Percentiles rank a stretch among this genome's conserved stretches.
These are phyloP conservation scores for Colletotrichum cereale DNA, from an alignment of 2,329 filamentous ascomycete species.

Conservation along the genomic window DNA sequence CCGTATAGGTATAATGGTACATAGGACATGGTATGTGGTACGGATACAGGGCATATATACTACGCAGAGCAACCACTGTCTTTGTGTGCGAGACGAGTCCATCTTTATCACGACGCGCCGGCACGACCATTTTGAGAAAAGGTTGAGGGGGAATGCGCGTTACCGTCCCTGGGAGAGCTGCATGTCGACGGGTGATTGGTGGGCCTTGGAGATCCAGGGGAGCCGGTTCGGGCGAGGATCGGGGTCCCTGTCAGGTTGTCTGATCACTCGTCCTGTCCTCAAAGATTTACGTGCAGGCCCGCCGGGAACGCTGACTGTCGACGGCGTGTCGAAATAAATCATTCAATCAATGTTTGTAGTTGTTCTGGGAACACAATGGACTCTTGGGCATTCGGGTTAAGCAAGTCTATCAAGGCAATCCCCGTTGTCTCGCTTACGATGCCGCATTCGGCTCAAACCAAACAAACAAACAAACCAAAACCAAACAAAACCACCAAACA, in stretches of 20 bases:
- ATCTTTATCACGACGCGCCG: not conserved
- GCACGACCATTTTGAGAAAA: too few relatives aligned
- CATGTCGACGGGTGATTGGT: not conserved
- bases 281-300: constrained; percentile 3
- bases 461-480: not conserved
- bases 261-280: too few relatives aligned
- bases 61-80: too few relatives aligned
- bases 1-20: too few relatives aligned
- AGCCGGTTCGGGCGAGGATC: not conserved
- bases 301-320: not conserved
- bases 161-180: not conserved
- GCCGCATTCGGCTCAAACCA: not conserved
- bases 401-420: too few relatives aligned
- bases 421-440: not conserved
- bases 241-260: not conserved
- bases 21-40: too few relatives aligned
- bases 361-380: too few relatives aligned
- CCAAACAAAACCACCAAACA: not conserved
- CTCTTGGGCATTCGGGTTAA: too few relatives aligned
- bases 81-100: not conserved
- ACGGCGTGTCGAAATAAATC: too few relatives aligned
- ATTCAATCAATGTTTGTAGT: too few relatives aligned
- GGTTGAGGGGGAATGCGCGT: not conserved
- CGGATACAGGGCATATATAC: too few relatives aligned
- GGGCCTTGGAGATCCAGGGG: not conserved